A percentile compares a stretch with the other conserved stretches of the same genome.
Conservation (phyloP, 352 stramenopile genomes). For the Phytopythium oedochilum region DNA sequence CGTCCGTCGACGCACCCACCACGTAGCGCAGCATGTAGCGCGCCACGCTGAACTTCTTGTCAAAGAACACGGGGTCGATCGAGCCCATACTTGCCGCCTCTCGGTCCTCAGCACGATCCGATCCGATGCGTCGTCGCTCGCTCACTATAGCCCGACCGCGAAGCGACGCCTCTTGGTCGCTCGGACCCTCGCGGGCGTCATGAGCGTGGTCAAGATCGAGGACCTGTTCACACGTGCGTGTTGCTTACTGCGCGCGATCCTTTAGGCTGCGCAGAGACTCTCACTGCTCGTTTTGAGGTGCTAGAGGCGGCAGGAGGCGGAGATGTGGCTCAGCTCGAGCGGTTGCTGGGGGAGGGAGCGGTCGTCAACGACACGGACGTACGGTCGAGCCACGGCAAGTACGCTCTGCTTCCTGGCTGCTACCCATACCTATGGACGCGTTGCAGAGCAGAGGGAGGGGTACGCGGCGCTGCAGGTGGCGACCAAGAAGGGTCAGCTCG, state of each 20-base stretch:
- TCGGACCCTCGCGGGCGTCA: constrained; percentile 14
- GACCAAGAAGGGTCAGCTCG: constrained; percentile 44
- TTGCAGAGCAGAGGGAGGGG: constrained; percentile 40
- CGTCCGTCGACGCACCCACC: constrained; percentile 59
- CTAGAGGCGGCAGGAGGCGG: constrained; percentile 41
- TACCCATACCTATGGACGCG: not conserved
- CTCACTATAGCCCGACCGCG: not conserved
- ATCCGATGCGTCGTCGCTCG: not conserved
- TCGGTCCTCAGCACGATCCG: not conserved
- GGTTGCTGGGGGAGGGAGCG: constrained; percentile 38
- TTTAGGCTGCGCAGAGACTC: no score
- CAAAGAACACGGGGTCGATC: constrained; percentile 76
- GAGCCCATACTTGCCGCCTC: constrained; percentile 31
- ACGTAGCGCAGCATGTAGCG: constrained; percentile 82
- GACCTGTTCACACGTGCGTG: constrained; percentile 53
- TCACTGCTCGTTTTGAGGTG: no score
- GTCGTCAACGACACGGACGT: constrained; percentile 58
- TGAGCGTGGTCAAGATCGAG: constrained; percentile 56
- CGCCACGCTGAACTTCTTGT: constrained; percentile 80
- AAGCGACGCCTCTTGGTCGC: constrained; percentile 8
- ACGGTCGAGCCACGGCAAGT: not conserved
- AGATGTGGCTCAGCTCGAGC: constrained; percentile 23
- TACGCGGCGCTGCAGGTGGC: constrained; percentile 55
- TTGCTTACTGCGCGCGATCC: not conserved
- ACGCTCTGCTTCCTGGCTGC: not conserved